These are phyloP conservation scores for Mycena filopes DNA, from an alignment of 768 basidiomycete genomes.

Conservation along the genomic window DNA sequence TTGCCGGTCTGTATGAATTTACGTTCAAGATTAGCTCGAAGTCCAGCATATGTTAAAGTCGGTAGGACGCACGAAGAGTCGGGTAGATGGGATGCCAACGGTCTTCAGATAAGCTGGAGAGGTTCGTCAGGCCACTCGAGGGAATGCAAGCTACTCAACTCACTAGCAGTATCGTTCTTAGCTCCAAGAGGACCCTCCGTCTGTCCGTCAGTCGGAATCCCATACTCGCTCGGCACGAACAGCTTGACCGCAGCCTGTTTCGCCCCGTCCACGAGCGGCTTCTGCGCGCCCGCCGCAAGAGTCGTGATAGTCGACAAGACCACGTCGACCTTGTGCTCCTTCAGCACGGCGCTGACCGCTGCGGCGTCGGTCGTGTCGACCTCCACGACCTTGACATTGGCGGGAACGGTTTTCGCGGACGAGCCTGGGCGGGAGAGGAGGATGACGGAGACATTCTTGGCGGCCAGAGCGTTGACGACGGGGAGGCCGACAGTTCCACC, in stretches of 20 bases:
- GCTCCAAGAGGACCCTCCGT: constrained; percentile 30
- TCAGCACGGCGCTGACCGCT: constrained; percentile 38
- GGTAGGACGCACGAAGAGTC: constrained; percentile 42
- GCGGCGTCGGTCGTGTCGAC: constrained; percentile 43
- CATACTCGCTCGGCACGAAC: constrained; percentile 52
- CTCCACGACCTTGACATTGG: constrained; percentile 36
- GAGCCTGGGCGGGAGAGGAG: constrained; percentile 32
- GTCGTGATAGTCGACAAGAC: constrained; percentile 46
- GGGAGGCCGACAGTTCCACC: constrained; percentile 35
- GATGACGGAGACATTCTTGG: constrained; percentile 48
- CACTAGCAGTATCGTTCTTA: constrained; percentile 44
- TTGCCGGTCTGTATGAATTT: constrained; percentile 44
- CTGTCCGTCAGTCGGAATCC: constrained; percentile 40
- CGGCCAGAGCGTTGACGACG: constrained; percentile 54
- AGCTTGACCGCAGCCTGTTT: constrained; percentile 49
- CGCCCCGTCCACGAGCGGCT: constrained; percentile 46
- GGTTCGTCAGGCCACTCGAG: too few species aligned
- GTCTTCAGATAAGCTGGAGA: constrained; percentile 41
- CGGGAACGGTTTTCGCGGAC: constrained; percentile 18
- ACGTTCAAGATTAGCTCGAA: neutral
- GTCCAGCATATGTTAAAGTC: neutral
- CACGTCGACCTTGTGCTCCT: constrained; percentile 45
- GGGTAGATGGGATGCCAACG: constrained; percentile 42
- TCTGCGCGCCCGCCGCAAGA: constrained; percentile 37
- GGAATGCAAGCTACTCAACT: too few species aligned